These are phyloP conservation scores for Emmonsiellopsis sp. DNA, from an alignment of 2,329 filamentous ascomycete species.

Conservation along the genomic window DNA sequence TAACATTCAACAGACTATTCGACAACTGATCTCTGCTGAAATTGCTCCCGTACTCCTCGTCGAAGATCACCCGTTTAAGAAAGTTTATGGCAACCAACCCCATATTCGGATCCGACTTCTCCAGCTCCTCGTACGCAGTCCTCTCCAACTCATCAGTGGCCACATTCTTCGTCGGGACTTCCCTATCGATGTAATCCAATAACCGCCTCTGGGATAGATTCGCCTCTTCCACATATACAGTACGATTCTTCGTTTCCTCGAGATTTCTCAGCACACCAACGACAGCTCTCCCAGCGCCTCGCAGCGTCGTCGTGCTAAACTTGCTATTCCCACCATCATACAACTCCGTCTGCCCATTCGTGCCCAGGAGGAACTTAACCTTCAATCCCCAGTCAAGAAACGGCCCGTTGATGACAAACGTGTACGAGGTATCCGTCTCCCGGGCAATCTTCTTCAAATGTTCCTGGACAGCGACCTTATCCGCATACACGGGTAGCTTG, in stretches of 20 bases:
- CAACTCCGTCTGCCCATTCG: conserved; percentile 35
- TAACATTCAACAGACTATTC: neutral
- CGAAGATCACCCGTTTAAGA: conserved; percentile 23
- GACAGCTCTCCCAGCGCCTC: conserved; percentile 40
- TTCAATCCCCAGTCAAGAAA: conserved; percentile 28
- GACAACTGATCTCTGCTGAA: conserved; percentile 16
- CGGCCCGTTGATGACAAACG: conserved; percentile 21
- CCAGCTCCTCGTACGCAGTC: conserved; percentile 10
- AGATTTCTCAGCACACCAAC: conserved; percentile 41
- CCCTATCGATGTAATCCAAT: conserved; percentile 25
- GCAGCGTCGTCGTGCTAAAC: conserved; percentile 43
- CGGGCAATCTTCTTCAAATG: conserved; percentile 17
- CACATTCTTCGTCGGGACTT: conserved; percentile 20
- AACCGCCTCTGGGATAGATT: conserved; percentile 36
- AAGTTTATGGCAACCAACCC: conserved; percentile 21
- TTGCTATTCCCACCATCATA: conserved; percentile 43
- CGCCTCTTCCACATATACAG: conserved; percentile 39
- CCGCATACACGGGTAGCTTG: conserved; percentile 22
- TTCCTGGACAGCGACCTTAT: conserved; percentile 23
- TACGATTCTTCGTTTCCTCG: conserved; percentile 46
- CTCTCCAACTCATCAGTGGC: conserved; percentile 21
- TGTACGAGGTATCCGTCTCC: conserved; percentile 21
- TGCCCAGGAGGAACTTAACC: conserved; percentile 37
- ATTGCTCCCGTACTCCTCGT: conserved; percentile 21
- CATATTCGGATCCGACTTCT: conserved; percentile 17